These are phyloP conservation scores for Paraconiothyrium sp. DNA, from an alignment of 2,329 filamentous ascomycete genomes.

Conservation along the genomic window DNA sequence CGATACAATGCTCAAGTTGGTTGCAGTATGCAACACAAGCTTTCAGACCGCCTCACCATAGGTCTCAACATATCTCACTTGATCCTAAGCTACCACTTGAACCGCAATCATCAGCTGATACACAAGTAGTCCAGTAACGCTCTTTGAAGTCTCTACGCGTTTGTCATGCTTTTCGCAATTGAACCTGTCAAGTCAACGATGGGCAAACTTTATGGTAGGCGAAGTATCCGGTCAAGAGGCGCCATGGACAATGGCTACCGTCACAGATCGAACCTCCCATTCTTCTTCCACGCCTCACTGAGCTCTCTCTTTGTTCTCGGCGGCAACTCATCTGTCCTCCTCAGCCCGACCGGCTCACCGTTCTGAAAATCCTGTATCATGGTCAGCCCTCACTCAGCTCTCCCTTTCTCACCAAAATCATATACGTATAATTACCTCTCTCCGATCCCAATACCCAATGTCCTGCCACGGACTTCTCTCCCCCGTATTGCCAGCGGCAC, in stretches of 20 bases:
- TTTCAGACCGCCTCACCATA: too few species aligned
- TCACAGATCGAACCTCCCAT: background rate
- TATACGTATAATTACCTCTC: background rate
- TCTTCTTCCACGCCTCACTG: background rate
- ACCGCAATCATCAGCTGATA: too few species aligned
- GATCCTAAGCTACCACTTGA: too few species aligned
- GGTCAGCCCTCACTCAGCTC: background rate
- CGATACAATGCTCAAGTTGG: too few species aligned
- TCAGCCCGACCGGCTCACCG: background rate
- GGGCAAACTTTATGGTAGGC: too few species aligned
- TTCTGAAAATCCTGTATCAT: background rate
- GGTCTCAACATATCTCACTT: too few species aligned
- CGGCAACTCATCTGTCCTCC: constrained; percentile 1
- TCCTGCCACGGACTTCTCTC: background rate
- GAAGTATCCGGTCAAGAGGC: background rate
- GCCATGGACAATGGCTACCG: background rate
- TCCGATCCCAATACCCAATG: constrained; percentile 4
- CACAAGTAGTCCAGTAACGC: too few species aligned
- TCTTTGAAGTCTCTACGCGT: too few species aligned
- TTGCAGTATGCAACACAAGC: too few species aligned
- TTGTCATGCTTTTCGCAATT: too few species aligned
- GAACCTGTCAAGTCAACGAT: too few species aligned
- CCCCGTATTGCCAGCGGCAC: background rate
- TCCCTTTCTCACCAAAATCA: too few species aligned
- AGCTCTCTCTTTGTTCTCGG: background rate